A percentile compares a stretch with the other conserved stretches of the same genome.
These are phyloP conservation scores for Alternaria burnsii DNA, from an alignment of 2,329 filamentous ascomycete species.

Conservation along the genomic window DNA sequence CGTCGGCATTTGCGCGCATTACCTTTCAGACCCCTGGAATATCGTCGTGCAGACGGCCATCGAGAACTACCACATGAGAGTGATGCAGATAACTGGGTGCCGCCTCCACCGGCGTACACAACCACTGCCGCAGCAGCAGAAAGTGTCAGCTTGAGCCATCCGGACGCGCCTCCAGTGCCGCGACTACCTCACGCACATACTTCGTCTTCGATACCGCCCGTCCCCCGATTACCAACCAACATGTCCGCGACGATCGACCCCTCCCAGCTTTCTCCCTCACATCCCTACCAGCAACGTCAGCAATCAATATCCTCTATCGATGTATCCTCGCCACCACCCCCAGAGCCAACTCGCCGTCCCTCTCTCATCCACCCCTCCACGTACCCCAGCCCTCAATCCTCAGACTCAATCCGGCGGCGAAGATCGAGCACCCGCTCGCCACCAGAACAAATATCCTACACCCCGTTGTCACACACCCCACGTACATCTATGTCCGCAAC, in stretches of 20 bases:
- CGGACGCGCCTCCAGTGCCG: conserved; percentile 40
- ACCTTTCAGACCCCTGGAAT: conserved; percentile 65
- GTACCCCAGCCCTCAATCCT: conserved; percentile 41
- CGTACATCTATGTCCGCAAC: conserved; percentile 7
- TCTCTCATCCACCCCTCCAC: conserved; percentile 47
- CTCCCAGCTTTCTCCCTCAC: conserved; percentile 39
- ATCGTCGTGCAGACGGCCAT: conserved; percentile 73
- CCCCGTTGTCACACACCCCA: conserved; percentile 10
- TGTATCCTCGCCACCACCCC: conserved; percentile 31
- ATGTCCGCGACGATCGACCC: conserved; percentile 34
- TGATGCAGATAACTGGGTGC: conserved; percentile 88
- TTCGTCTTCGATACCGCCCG: conserved; percentile 27
- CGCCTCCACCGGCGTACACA: conserved; percentile 82
- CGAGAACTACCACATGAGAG: conserved; percentile 83
- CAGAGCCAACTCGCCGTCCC: conserved; percentile 28
- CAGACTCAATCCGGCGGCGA: conserved; percentile 31
- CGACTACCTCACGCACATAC: conserved; percentile 10
- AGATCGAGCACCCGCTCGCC: conserved; percentile 32
- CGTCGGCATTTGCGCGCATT: conserved; percentile 69
- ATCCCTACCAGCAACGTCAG: conserved; percentile 26
- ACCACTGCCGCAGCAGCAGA: conserved; percentile 60
- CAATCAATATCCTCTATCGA: conserved; percentile 46
- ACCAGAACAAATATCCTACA: conserved; percentile 21
- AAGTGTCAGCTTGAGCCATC: conserved; percentile 51
- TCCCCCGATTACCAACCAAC: conserved; percentile 35